A percentile compares a stretch with the other conserved stretches of the same genome.
Conservation (phyloP, 1,139 yeast genomes). For the Hansenula sp. region DNA sequence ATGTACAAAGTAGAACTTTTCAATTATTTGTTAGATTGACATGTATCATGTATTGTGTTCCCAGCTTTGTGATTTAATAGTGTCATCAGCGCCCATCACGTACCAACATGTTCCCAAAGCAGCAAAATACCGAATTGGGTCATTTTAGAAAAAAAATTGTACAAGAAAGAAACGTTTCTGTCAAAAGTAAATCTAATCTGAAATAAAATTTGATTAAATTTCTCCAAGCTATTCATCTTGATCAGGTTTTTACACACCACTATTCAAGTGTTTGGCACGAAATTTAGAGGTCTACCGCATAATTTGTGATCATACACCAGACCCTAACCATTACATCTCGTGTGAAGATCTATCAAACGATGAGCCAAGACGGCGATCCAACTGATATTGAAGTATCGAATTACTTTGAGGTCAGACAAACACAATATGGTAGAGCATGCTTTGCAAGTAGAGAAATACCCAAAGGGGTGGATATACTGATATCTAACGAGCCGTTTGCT, state of each 20-base stretch:
- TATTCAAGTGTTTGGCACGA: too few relatives aligned
- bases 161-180: slow-evolving; percentile 1
- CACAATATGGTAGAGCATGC: slow-evolving; percentile 61
- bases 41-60: too few relatives aligned
- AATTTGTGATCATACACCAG: too few relatives aligned
- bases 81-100: too few relatives aligned
- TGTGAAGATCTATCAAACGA: not conserved
- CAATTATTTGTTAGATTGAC: too few relatives aligned
- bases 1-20: too few relatives aligned
- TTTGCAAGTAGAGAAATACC: slow-evolving; percentile 43
- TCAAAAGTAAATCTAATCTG: not conserved
- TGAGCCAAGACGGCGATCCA: slow-evolving; percentile 6
- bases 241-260: too few relatives aligned
- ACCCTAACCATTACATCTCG: not conserved
- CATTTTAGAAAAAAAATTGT: too few relatives aligned
- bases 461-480: slow-evolving; percentile 38
- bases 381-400: slow-evolving; percentile 15
- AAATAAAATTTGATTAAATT: not conserved
- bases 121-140: not conserved
- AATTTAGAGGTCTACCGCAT: too few relatives aligned
- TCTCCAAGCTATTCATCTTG: too few relatives aligned
- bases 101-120: not conserved
- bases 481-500: slow-evolving; percentile 40
- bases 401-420: slow-evolving; percentile 35
- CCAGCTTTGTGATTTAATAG: too few relatives aligned